A percentile compares a stretch with the other conserved stretches of the same genome.
Conservation (phyloP, 2,329 filamentous ascomycete genomes). For the Grosmannia penicillata region DNA sequence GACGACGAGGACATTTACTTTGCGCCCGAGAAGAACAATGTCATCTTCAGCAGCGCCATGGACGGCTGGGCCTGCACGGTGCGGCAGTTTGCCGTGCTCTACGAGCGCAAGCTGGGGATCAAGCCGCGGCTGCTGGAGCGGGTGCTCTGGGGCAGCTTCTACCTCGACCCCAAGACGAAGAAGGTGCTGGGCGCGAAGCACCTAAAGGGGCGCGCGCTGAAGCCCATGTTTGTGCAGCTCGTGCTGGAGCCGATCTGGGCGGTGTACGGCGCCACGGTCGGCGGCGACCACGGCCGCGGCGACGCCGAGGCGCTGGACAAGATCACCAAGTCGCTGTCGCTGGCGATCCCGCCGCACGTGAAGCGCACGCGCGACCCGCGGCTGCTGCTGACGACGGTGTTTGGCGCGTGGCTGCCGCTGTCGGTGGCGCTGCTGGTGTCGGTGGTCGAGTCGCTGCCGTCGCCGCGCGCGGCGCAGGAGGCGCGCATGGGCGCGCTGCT, state of each 20-base stretch:
- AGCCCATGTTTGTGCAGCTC: slow-evolving; percentile 94
- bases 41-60: slow-evolving; percentile 94
- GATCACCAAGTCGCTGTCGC: slow-evolving; percentile 79
- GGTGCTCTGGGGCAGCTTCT: slow-evolving; percentile 93
- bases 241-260: slow-evolving; percentile 95
- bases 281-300: slow-evolving; percentile 67
- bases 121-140: slow-evolving; percentile 81
- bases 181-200: slow-evolving; percentile 83
- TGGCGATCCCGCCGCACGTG: slow-evolving; percentile 74
- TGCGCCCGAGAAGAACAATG: slow-evolving; percentile 94
- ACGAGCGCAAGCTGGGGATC: slow-evolving; percentile 94
- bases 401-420: slow-evolving; percentile 78
- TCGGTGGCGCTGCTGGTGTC: slow-evolving; percentile 89
- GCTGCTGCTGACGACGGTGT: slow-evolving; percentile 71
- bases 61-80: slow-evolving; percentile 99
- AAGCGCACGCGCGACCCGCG: slow-evolving; percentile 71
- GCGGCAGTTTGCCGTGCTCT: slow-evolving; percentile 80
- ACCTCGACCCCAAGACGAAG: slow-evolving; percentile 92
- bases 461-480: slow-evolving; percentile 66
- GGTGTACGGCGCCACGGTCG: slow-evolving; percentile 79
- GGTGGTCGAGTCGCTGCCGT: slow-evolving; percentile 82
- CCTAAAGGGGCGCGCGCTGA: slow-evolving; percentile 77
- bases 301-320: slow-evolving; percentile 77
- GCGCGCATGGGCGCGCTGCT: slow-evolving; percentile 67
- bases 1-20: slow-evolving; percentile 98